Base-by-base conservation (phyloP, 129 eudicot species). In the Artemisia annua region DNA sequence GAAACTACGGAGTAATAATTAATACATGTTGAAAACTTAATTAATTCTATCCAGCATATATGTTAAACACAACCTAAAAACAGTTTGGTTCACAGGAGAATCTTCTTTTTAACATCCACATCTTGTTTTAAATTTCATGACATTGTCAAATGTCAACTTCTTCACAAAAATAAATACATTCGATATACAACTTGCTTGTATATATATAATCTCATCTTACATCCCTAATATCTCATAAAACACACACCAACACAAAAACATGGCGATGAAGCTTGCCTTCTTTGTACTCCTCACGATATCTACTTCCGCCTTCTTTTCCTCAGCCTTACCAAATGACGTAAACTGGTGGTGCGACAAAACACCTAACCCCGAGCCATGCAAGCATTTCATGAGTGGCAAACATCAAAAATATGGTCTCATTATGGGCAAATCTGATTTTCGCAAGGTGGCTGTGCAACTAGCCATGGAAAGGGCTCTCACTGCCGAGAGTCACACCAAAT, bases 351-450 rank as follows among this genome's bases (percentile, higher is more conserved):
- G 97, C 72, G 66, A 79, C 76, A 64, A 81, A 66, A 90, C 94
- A 24, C 97, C 97, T 0, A 65, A 90, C 78, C 94, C 94, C 0
- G 84, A 85, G 22, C 91, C 83, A 73, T 90, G 97, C 85, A 87
- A 85, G 55, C 77, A 87, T 62, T 83, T 78, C 82, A 85, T 90
- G 85, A 71, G 63, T 78, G 59, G 44, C 5, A 77, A 78, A 50
- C 49, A 74, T 0, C 72, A 32, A 46, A 81, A 78, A 35, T 51
- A 46, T 15, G 78, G 68, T 17, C 77, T 80, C 22, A 24, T 55
- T 55, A 76, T 79, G 20, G 22, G 54, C 4, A 83, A 81, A 68
- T 63, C 93, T 22, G 84, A 79, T 32, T 90, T 90, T 48, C 71
- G 73, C 1, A 87, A 83, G 60, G 30, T 70, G 74, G 84, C 89